Conservation (phyloP, 495 filamentous ascomycete genomes). For the Xylaria sp. region DNA sequence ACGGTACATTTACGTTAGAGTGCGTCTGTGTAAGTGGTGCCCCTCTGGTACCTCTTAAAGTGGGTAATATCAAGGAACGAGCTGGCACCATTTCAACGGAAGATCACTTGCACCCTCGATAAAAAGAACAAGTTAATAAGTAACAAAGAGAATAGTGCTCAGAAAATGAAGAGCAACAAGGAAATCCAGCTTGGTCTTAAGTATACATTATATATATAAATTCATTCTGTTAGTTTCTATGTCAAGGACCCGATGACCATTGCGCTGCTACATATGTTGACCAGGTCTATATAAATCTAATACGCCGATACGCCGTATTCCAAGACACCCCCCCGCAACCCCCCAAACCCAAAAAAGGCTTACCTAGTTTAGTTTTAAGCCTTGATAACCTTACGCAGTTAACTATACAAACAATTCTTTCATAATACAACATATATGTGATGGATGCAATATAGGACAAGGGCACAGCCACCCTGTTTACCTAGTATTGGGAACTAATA, state of each 20-base stretch:
- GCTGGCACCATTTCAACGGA: neutral
- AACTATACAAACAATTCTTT: too few relatives aligned
- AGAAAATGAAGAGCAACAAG: too few relatives aligned
- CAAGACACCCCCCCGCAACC: neutral
- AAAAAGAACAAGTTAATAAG: neutral
- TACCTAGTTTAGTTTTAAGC: neutral
- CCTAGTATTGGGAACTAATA: too few relatives aligned
- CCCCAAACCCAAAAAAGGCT: neutral
- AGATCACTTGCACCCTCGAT: neutral
- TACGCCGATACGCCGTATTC: conserved; percentile 22
- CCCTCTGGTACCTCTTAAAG: neutral
- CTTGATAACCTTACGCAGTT: neutral
- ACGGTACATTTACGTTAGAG: neutral
- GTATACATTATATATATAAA: neutral
- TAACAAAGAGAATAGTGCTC: neutral
- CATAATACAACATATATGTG: too few relatives aligned
- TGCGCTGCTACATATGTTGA: neutral
- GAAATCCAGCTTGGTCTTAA: neutral
- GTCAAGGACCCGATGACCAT: neutral
- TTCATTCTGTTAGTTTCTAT: neutral
- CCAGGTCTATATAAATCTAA: neutral
- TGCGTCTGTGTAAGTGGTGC: conserved; percentile 8
- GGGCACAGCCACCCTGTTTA: too few relatives aligned
- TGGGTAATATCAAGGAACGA: neutral
- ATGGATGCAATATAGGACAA: too few relatives aligned